Evolutionary conservation across 345 rosid species (phyloP).

Genomic region (Aurinia saxatilis): DNA sequence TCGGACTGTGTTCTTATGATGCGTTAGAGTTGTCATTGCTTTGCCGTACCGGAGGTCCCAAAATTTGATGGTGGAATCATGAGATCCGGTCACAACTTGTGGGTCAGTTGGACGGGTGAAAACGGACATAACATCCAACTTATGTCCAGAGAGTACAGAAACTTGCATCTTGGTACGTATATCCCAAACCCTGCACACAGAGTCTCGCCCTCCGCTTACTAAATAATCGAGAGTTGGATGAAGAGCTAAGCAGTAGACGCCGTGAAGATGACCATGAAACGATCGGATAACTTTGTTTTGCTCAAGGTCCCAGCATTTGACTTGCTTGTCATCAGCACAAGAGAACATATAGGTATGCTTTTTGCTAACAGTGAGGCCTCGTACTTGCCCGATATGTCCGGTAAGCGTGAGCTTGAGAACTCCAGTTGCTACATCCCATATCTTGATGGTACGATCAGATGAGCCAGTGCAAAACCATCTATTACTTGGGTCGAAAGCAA

Average conservation of each 20-base stretch:
- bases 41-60: constrained; percentile 93
- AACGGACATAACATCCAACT: constrained; percentile 70
- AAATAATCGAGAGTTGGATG: constrained; percentile 87
- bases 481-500: no score
- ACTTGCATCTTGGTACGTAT: constrained; percentile 81
- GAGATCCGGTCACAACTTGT: constrained; percentile 88
- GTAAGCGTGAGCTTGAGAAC: no score
- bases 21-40: constrained; percentile 74
- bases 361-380: constrained; percentile 91
- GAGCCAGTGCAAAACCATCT: no score
- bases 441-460: no score
- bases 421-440: no score
- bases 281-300: constrained; percentile 88
- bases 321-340: constrained; percentile 94
- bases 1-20: constrained; percentile 84
- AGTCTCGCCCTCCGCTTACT: constrained; percentile 96
- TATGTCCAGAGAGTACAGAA: constrained; percentile 72
- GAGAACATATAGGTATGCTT: constrained; percentile 91
- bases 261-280: constrained; percentile 86
- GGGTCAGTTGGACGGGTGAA: constrained; percentile 73
- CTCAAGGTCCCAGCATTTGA: constrained; percentile 97
- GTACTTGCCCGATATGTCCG: no score
- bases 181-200: constrained; percentile 99
- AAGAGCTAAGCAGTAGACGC: constrained; percentile 96
- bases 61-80: constrained; percentile 80